phyloP scores from a whole-genome alignment of 805 yeast species.

The Suhomyces xylopsoci region DNA sequence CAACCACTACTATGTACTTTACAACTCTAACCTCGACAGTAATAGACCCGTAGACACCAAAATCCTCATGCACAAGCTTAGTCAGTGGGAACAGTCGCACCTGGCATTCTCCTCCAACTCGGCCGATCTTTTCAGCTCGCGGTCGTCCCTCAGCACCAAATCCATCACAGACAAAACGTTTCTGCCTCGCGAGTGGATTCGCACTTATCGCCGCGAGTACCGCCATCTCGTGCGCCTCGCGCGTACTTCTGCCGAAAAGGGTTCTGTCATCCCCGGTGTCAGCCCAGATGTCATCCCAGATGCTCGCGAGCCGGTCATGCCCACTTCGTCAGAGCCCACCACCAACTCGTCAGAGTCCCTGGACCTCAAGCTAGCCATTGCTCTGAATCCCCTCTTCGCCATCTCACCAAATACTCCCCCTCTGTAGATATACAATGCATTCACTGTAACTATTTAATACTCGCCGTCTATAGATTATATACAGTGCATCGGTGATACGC shows the following conservation, averaged over 20 bases:
- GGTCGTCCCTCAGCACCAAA: conserved; percentile 21
- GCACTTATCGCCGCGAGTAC: conserved; percentile 39
- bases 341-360: background rate
- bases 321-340: background rate
- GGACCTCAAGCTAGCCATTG: conserved; percentile 1
- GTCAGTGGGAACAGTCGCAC: conserved; percentile 61
- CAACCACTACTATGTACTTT: conserved; percentile 70
- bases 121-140: conserved; percentile 21
- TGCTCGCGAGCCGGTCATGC: background rate
- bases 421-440: background rate
- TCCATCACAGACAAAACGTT: conserved; percentile 46
- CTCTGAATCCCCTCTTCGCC: conserved; percentile 5
- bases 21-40: conserved; percentile 81
- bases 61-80: conserved; percentile 52
- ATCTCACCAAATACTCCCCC: background rate
- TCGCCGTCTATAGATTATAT: too few relatives aligned
- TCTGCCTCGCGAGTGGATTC: conserved; percentile 43
- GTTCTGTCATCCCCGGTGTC: conserved; percentile 1
- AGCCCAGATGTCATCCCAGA: background rate
- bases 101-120: conserved; percentile 28
- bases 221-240: conserved; percentile 24
- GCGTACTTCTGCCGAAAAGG: conserved; percentile 27
- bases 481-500: background rate
- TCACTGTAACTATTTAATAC: too few relatives aligned
- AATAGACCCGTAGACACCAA: conserved; percentile 57